Conservation (phyloP, 1,284 basidiomycete species). For the Lignosus rhinocerotis region DNA sequence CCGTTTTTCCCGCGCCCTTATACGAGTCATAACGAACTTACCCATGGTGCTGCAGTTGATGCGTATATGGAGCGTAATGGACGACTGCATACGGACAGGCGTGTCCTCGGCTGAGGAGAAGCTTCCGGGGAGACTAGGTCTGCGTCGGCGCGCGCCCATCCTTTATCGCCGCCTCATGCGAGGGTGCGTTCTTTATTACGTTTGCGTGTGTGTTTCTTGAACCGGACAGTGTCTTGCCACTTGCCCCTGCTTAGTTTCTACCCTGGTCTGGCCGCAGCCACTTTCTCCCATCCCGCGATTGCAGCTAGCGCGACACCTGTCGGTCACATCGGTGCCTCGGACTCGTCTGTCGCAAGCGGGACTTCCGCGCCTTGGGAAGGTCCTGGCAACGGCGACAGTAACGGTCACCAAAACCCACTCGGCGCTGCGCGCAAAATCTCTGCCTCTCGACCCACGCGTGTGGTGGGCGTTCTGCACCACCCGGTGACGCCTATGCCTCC, state of each 20-base stretch:
- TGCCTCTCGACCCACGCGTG: conserved; percentile 44
- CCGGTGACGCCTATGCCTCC: conserved; percentile 81
- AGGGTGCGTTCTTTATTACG: conserved; percentile 50
- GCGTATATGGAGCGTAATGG: conserved; percentile 92
- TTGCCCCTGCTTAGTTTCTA: conserved; percentile 54
- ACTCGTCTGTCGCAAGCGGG: conserved; percentile 12
- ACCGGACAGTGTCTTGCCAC: not conserved
- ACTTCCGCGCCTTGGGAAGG: not conserved
- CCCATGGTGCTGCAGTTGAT: conserved; percentile 47
- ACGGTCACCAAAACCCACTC: not conserved
- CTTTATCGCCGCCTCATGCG: conserved; percentile 88
- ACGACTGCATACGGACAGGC: conserved; percentile 87
- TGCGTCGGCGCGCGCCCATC: conserved; percentile 81
- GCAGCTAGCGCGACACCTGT: conserved; percentile 36
- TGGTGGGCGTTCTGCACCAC: conserved; percentile 83
- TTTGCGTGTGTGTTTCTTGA: not conserved
- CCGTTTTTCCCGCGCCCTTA: not conserved
- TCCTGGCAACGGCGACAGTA: conserved; percentile 1
- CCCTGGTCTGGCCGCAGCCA: conserved; percentile 53
- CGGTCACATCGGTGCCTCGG: conserved; percentile 44
- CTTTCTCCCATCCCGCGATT: conserved; percentile 43
- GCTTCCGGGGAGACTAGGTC: conserved; percentile 83
- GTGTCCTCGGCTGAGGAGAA: conserved; percentile 78
- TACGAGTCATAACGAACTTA: not conserved
- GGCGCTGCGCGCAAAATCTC: conserved; percentile 9